These are phyloP conservation scores for Colletotrichum horii DNA, from an alignment of 2,329 filamentous ascomycete species.

Conservation along the genomic window DNA sequence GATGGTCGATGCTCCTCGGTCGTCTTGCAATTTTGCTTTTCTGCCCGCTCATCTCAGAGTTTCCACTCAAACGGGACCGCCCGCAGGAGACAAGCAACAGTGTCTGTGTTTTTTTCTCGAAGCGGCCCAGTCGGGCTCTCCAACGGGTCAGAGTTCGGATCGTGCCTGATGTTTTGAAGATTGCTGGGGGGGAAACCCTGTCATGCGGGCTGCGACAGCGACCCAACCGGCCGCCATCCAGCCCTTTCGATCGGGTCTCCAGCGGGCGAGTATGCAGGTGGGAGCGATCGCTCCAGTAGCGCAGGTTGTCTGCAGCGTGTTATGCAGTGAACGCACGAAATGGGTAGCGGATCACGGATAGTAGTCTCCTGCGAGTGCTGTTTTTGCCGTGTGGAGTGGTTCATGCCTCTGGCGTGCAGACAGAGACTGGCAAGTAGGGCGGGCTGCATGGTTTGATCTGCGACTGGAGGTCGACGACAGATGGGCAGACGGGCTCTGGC, in stretches of 20 bases:
- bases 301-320: conserved; percentile 2
- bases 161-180: conserved; percentile 2
- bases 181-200: conserved; percentile 1
- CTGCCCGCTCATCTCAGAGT: neutral
- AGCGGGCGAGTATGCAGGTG: neutral
- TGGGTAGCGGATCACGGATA: neutral
- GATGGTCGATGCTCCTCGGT: neutral
- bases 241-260: conserved; percentile 2
- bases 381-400: neutral
- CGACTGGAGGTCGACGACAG: neutral
- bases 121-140: neutral
- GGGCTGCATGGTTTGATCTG: conserved; percentile 8
- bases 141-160: conserved; percentile 11
- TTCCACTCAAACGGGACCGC: conserved; percentile 1
- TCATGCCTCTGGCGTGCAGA: conserved; percentile 5
- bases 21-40: conserved; percentile 4
- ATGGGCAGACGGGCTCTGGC: neutral
- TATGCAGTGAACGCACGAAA: neutral
- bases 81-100: neutral
- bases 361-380: neutral
- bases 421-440: neutral
- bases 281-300: conserved; percentile 3
- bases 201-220: neutral
- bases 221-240: neutral
- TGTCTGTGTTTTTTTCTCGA: neutral